A percentile compares a stretch with the other conserved stretches of the same genome.
Conservation (phyloP, 2,329 filamentous ascomycete genomes). For the Diplodia intermedia region DNA sequence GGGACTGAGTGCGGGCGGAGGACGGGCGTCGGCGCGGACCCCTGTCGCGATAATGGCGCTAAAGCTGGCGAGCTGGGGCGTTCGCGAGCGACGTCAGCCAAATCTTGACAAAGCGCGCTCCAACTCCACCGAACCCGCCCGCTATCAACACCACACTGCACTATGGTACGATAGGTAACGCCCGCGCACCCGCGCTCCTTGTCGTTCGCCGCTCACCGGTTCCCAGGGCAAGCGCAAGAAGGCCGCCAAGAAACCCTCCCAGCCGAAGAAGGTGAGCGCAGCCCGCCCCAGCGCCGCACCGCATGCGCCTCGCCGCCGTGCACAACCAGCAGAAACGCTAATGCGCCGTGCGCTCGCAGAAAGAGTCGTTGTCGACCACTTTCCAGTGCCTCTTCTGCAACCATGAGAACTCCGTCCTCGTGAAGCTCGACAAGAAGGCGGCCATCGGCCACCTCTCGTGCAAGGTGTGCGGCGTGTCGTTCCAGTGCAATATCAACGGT, state of each 20-base stretch:
- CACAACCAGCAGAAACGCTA: conserved; percentile 16
- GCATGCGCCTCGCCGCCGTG: conserved; percentile 13
- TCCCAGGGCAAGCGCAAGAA: conserved; percentile 87
- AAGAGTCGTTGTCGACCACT: conserved; percentile 76
- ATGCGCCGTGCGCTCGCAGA: conserved; percentile 38
- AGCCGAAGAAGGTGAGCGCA: conserved; percentile 75
- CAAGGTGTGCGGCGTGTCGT: conserved; percentile 91
- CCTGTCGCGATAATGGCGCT: conserved; percentile 1
- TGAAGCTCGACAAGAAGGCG: conserved; percentile 92
- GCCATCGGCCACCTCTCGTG: conserved; percentile 86
- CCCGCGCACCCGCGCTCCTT: neutral
- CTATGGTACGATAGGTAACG: conserved; percentile 38
- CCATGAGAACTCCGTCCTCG: conserved; percentile 88
- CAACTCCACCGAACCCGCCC: neutral
- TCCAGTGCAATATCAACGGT: conserved; percentile 95
- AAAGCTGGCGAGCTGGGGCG: neutral
- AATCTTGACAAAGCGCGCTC: neutral
- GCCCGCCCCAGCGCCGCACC: conserved; percentile 12
- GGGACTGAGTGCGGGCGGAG: neutral
- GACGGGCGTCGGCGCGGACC: conserved; percentile 22
- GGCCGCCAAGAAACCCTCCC: conserved; percentile 80
- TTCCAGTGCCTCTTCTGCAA: conserved; percentile 99
- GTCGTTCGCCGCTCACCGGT: conserved; percentile 10
- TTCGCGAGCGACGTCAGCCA: neutral
- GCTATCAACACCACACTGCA: conserved; percentile 23